A percentile compares a stretch with the other conserved stretches of the same genome.
Evolutionary conservation across 768 basidiomycete species (phyloP).

Genomic region (Tylopilus sp.): DNA sequence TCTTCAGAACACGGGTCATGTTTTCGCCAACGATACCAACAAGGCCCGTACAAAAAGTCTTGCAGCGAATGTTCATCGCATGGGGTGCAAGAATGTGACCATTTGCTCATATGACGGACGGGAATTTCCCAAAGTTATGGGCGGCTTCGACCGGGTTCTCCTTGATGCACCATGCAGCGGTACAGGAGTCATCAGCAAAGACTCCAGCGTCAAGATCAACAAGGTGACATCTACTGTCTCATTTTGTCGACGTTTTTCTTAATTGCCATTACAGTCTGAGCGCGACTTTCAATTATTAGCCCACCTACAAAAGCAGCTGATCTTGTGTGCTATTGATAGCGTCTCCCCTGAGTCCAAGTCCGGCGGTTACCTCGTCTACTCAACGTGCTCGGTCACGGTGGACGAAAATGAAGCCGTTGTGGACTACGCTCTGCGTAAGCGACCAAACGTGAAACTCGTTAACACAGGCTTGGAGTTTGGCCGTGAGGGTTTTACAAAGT

Average conservation of each 20-base stretch:
- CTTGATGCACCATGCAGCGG: constrained; percentile 97
- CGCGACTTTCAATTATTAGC: constrained; percentile 95
- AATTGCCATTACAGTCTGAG: constrained; percentile 59
- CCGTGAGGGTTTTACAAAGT: constrained; percentile 84
- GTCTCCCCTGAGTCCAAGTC: constrained; percentile 85
- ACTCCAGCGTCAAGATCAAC: constrained; percentile 95
- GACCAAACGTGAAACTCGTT: constrained; percentile 89
- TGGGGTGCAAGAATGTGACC: constrained; percentile 98
- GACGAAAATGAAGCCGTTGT: constrained; percentile 99
- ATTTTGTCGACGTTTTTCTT: constrained; percentile 1
- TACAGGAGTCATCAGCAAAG: constrained; percentile 97
- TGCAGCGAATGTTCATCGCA: constrained; percentile 92
- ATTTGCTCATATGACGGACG: constrained; percentile 96
- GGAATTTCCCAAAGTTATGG: constrained; percentile 98
- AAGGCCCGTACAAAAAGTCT: constrained; percentile 94
- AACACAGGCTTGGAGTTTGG: constrained; percentile 93
- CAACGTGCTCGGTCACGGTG: constrained; percentile 96
- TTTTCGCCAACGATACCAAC: constrained; percentile 97
- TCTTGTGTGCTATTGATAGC: constrained; percentile 97
- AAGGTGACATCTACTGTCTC: constrained; percentile 55
- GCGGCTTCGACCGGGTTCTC: constrained; percentile 96
- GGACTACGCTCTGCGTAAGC: constrained; percentile 93
- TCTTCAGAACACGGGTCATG: constrained; percentile 94
- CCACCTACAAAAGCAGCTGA: constrained; percentile 96
- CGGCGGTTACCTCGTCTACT: constrained; percentile 95